These are phyloP conservation scores for Cerrena zonata DNA, from an alignment of 1,284 basidiomycete genomes.

Conservation along the genomic window DNA sequence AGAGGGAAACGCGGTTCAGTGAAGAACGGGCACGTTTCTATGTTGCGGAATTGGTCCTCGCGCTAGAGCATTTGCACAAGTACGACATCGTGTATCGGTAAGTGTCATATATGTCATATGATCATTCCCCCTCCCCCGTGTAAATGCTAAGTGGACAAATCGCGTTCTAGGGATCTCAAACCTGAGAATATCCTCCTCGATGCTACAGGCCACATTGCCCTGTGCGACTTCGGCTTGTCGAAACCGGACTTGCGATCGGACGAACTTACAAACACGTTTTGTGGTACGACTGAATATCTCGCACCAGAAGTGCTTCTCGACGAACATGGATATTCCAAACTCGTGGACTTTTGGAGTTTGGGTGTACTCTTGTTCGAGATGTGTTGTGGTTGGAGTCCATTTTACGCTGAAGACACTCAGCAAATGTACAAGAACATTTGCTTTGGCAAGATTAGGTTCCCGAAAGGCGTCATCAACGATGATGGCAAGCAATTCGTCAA, in stretches of 20 bases:
- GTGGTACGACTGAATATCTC: slow-evolving; percentile 94
- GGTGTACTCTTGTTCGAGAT: slow-evolving; percentile 92
- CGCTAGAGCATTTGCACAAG: slow-evolving; percentile 93
- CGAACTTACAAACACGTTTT: slow-evolving; percentile 96
- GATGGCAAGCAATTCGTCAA: slow-evolving; percentile 99
- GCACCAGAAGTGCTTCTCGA: slow-evolving; percentile 98
- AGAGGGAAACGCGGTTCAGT: slow-evolving; percentile 87
- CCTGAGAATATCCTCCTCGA: slow-evolving; percentile 97
- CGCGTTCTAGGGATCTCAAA: slow-evolving; percentile 72
- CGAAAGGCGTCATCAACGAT: slow-evolving; percentile 92
- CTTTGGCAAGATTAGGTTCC: slow-evolving; percentile 98
- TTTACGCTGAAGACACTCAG: slow-evolving; percentile 98
- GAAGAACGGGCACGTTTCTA: slow-evolving; percentile 94
- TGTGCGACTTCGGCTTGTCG: slow-evolving; percentile 95
- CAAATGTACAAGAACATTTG: slow-evolving; percentile 99
- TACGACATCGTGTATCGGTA: slow-evolving; percentile 94
- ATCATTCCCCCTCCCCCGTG: background rate
- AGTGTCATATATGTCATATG: slow-evolving; percentile 26
- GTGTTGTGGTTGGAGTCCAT: slow-evolving; percentile 99
- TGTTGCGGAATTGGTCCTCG: slow-evolving; percentile 89
- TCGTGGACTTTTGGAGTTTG: slow-evolving; percentile 98
- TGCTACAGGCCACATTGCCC: slow-evolving; percentile 91
- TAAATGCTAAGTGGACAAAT: background rate
- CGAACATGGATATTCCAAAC: slow-evolving; percentile 96
- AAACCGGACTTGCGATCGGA: slow-evolving; percentile 92